phyloP scores from a whole-genome alignment of 192 early-diverging fungal species.

The Coemansia sp. region DNA sequence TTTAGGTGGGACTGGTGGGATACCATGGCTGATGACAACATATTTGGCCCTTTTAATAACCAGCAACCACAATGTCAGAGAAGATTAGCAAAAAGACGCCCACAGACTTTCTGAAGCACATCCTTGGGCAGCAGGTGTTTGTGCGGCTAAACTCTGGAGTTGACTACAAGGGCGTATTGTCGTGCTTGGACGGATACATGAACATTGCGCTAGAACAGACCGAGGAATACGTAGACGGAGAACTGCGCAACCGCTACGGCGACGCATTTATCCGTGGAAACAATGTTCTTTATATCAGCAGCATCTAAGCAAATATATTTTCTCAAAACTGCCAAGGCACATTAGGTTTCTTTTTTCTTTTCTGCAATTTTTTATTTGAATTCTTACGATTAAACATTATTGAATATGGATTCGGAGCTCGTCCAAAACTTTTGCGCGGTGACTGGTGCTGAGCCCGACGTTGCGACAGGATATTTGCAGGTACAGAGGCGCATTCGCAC shows the following conservation, averaged over 20 bases:
- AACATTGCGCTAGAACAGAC: constrained; percentile 97
- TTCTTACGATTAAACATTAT: not conserved
- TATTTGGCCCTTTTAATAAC: not conserved
- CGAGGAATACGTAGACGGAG: constrained; percentile 94
- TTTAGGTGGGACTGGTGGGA: not conserved
- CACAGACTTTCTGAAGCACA: constrained; percentile 83
- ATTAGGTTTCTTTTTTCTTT: not conserved
- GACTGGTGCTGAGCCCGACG: constrained; percentile 71
- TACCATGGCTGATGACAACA: too few relatives aligned
- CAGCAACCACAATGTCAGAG: constrained; percentile 11
- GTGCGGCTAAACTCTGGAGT: constrained; percentile 96
- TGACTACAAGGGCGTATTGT: constrained; percentile 88
- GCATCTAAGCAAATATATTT: constrained; percentile 29
- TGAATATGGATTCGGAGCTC: constrained; percentile 37
- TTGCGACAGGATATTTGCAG: constrained; percentile 68
- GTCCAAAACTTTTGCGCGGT: constrained; percentile 62
- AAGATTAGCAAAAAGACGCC: constrained; percentile 62
- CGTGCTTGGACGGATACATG: constrained; percentile 95
- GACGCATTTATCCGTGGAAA: constrained; percentile 98
- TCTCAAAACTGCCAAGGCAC: not conserved
- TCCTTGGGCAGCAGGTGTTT: constrained; percentile 81
- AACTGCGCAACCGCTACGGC: constrained; percentile 88
- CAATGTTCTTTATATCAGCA: constrained; percentile 75
- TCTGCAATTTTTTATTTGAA: not conserved
- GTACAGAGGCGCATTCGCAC: constrained; percentile 4